These are phyloP conservation scores for Vanderwaltozyma polyspora DNA, from an alignment of 805 yeast species.

Conservation along the genomic window DNA sequence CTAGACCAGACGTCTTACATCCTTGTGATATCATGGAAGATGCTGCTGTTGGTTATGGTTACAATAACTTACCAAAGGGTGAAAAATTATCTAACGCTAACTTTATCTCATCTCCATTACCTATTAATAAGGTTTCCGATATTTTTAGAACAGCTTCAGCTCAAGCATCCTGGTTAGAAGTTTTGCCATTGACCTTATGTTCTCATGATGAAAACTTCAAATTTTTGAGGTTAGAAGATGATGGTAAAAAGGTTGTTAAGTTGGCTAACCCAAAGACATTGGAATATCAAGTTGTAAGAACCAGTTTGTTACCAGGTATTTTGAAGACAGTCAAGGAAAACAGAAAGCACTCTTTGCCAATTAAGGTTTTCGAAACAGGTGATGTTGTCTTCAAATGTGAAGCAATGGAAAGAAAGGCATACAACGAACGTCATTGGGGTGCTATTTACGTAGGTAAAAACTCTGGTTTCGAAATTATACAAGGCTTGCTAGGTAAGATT, in stretches of 20 bases:
- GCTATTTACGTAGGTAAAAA: slow-evolving; percentile 91
- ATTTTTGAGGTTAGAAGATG: slow-evolving; percentile 65
- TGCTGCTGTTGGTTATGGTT: slow-evolving; percentile 93
- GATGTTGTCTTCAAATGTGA: slow-evolving; percentile 84
- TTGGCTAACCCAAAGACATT: slow-evolving; percentile 92
- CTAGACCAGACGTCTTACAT: slow-evolving; percentile 92
- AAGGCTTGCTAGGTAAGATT: slow-evolving; percentile 86
- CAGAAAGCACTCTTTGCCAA: slow-evolving; percentile 89
- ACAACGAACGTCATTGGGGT: slow-evolving; percentile 88
- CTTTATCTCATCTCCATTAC: slow-evolving; percentile 74
- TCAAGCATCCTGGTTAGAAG: slow-evolving; percentile 93
- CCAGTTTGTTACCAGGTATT: slow-evolving; percentile 86
- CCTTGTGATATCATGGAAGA: slow-evolving; percentile 99
- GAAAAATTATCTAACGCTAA: slow-evolving; percentile 67
- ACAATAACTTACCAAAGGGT: slow-evolving; percentile 73
- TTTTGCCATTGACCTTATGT: slow-evolving; percentile 87
- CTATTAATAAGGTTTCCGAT: slow-evolving; percentile 83
- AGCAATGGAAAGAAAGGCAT: slow-evolving; percentile 74
- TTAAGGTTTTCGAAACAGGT: slow-evolving; percentile 89
- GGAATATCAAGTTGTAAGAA: slow-evolving; percentile 97
- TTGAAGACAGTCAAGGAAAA: slow-evolving; percentile 92
- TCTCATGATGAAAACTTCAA: slow-evolving; percentile 95
- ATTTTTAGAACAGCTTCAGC: slow-evolving; percentile 84
- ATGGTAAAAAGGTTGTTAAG: slow-evolving; percentile 68
- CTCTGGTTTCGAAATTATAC: slow-evolving; percentile 88